These are phyloP conservation scores for Claviceps capensis DNA, from an alignment of 2,329 filamentous ascomycete species.

Conservation along the genomic window DNA sequence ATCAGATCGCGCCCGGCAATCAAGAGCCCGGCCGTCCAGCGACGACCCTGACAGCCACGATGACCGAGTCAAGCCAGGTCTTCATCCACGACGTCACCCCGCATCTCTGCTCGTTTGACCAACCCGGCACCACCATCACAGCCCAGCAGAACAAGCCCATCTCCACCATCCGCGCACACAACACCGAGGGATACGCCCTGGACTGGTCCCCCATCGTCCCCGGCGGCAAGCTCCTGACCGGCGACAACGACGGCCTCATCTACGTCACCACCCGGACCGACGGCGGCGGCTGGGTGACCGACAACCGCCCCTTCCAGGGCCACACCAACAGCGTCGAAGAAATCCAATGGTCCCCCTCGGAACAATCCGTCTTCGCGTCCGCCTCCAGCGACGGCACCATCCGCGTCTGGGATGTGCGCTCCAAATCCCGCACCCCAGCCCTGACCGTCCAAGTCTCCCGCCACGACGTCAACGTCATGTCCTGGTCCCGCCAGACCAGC, in stretches of 20 bases:
- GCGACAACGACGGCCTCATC: slow-evolving; percentile 82
- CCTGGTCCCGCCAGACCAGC: slow-evolving; percentile 78
- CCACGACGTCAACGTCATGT: slow-evolving; percentile 90
- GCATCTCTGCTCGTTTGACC: slow-evolving; percentile 80
- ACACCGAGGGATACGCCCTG: slow-evolving; percentile 86
- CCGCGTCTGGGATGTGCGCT: slow-evolving; percentile 89
- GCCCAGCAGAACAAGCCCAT: slow-evolving; percentile 79
- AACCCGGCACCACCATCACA: slow-evolving; percentile 66
- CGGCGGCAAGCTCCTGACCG: slow-evolving; percentile 75
- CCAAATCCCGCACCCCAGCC: slow-evolving; percentile 78
- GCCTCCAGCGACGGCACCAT: slow-evolving; percentile 89
- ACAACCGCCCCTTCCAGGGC: slow-evolving; percentile 69
- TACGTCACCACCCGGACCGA: slow-evolving; percentile 78
- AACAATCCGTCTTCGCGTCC: slow-evolving; percentile 87
- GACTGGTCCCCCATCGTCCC: slow-evolving; percentile 79
- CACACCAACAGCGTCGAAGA: slow-evolving; percentile 85
- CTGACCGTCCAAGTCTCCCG: slow-evolving; percentile 73
- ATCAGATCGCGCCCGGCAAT: slow-evolving; percentile 62
- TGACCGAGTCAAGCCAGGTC: slow-evolving; percentile 81
- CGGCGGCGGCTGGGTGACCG: slow-evolving; percentile 79
- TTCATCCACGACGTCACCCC: slow-evolving; percentile 91
- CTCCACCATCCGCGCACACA: slow-evolving; percentile 79
- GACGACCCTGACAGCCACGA: slow-evolving; percentile 75
- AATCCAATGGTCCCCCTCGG: slow-evolving; percentile 89
- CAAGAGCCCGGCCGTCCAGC: slow-evolving; percentile 61